These are phyloP conservation scores for Solanum rostratum DNA, from an alignment of 257 asterid genomes.

Conservation along the genomic window DNA sequence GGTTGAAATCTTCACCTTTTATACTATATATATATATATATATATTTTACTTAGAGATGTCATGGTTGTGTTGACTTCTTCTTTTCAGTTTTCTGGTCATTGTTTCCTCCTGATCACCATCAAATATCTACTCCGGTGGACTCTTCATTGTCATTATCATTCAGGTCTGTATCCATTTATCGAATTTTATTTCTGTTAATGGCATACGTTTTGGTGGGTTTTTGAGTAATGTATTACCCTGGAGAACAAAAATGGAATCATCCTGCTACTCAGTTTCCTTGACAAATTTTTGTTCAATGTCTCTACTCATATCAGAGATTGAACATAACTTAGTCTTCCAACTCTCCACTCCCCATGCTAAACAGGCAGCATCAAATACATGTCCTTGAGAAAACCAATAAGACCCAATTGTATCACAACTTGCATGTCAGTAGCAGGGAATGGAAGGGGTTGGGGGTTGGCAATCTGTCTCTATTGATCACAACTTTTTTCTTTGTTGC, in stretches of 20 bases:
- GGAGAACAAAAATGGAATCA: not conserved
- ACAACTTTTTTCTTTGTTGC: not conserved
- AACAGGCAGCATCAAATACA: not conserved
- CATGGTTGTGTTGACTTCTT: not conserved
- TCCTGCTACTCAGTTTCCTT: not conserved
- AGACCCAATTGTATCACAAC: not conserved
- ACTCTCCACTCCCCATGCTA: not conserved
- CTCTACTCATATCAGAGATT: not conserved
- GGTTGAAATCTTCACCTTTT: not conserved
- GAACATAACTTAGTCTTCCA: not conserved
- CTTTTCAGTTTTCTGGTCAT: conserved; percentile 79
- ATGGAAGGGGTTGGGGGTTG: too few species aligned
- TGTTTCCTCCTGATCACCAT: conserved; percentile 57
- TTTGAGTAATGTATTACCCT: not conserved
- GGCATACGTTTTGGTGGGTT: not conserved
- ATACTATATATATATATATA: not conserved
- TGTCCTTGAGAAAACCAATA: not conserved
- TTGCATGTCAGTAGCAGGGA: not conserved
- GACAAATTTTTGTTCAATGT: not conserved
- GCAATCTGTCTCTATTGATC: not conserved
- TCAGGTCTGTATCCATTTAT: conserved; percentile 36
- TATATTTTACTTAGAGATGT: not conserved
- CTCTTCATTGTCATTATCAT: conserved; percentile 74
- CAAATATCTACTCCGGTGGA: conserved; percentile 54
- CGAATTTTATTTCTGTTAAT: not conserved